Base-by-base conservation (phyloP, 345 rosid species). In the Nephelium lappaceum region DNA sequence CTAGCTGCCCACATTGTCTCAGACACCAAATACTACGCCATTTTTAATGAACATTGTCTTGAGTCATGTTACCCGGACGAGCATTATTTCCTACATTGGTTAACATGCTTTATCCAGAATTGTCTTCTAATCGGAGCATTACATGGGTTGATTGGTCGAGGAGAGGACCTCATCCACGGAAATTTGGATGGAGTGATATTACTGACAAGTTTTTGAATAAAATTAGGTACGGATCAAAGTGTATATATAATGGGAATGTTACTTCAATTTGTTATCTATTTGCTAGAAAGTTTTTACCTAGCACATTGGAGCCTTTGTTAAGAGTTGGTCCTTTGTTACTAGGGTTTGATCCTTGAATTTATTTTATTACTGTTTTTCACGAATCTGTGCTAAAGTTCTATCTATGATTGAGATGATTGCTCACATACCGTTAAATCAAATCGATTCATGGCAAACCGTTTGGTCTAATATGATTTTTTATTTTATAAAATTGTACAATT, bases 111-210 rank as follows among this genome's bases (percentile, higher is more conserved):
- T 74, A 80, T 58, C 78, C 85, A 0, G 81, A 83, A 4, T 10
- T 67, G 73, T 83, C 77, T 47, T 79, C 95, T 0, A 92, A 93
- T 47, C 71, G 95, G 77, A 87, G 87, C 19, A 23, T 88, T 66
- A 91, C 95, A 1, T 90, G 93, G 91, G 96, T 89, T 0, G 91
- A 92, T 81, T 93, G 96, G 96, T 85, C 94, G 0, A 85, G 75
- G 11, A 81, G 42, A 2, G 96, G 96, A 10, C 83, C 98, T 2
- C 96, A 93, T 78, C 98, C 98, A 0, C 71, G 84, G 15, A 84
- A 74, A 63, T 92, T 87, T 45, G 89, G 84, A 14, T 60, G 89
- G 85, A 72, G 45, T 19, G 86, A 85, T 36, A 74, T 89, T 14
- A 87, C 88, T 0, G 89, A 84, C 23, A 93, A 90, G 71, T 89